These are phyloP conservation scores for Irpex sp. DNA, from an alignment of 1,284 basidiomycete genomes.

Conservation along the genomic window DNA sequence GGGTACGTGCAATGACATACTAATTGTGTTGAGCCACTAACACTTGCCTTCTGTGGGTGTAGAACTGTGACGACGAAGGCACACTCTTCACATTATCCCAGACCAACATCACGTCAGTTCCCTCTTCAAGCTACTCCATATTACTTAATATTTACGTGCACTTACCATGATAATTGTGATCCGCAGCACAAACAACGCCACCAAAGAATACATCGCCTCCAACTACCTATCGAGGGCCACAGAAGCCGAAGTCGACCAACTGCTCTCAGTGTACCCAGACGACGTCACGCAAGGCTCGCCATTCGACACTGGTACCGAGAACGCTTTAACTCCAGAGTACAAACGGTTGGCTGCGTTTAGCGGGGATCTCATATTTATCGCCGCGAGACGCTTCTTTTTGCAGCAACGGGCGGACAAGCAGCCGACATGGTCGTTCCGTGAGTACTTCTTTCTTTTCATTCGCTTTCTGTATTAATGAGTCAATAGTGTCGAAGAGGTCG, in stretches of 20 bases:
- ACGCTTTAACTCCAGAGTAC: slow-evolving; percentile 42
- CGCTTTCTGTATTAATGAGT: background rate
- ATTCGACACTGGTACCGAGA: slow-evolving; percentile 39
- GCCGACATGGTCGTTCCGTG: slow-evolving; percentile 44
- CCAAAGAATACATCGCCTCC: slow-evolving; percentile 19
- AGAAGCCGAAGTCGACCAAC: slow-evolving; percentile 22
- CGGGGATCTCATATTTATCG: slow-evolving; percentile 48
- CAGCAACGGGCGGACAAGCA: slow-evolving; percentile 36
- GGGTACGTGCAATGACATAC: slow-evolving; percentile 8
- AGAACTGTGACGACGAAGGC: slow-evolving; percentile 49
- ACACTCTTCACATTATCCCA: slow-evolving; percentile 41
- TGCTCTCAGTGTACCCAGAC: slow-evolving; percentile 36
- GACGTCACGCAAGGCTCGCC: slow-evolving; percentile 46
- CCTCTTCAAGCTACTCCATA: slow-evolving; percentile 17
- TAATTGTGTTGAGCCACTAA: background rate
- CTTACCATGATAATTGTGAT: background rate
- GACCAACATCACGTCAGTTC: slow-evolving; percentile 4
- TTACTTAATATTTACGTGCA: no score
- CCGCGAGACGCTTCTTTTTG: slow-evolving; percentile 30
- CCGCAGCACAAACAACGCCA: slow-evolving; percentile 39
- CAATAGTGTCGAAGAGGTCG: slow-evolving; percentile 38
- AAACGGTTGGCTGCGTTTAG: slow-evolving; percentile 45
- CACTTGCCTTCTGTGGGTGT: background rate
- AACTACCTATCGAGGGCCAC: slow-evolving; percentile 31
- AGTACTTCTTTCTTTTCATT: slow-evolving; percentile 10